Evolutionary conservation across 2,329 filamentous ascomycete genomes (phyloP).

Genomic region (Pseudohalonectria lignicola): DNA sequence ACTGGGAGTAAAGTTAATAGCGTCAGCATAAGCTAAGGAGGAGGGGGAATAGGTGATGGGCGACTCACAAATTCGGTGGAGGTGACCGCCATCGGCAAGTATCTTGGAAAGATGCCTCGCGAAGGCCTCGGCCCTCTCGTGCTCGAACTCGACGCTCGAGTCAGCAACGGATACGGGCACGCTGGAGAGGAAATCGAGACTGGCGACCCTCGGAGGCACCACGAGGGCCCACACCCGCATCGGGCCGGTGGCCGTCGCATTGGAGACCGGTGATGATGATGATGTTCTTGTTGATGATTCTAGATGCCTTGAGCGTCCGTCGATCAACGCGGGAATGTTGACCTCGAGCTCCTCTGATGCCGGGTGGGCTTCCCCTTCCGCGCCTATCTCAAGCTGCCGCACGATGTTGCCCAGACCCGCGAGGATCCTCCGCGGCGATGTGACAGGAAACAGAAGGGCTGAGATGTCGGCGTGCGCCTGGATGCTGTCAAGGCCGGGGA

Average conservation of each 20-base stretch:
- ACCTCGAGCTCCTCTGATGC: conserved; percentile 64
- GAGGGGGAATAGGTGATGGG: no score
- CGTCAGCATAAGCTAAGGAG: no score
- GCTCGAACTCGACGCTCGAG: not conserved
- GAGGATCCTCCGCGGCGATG: conserved; percentile 47
- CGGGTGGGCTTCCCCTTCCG: conserved; percentile 29
- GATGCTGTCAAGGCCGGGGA: conserved; percentile 6
- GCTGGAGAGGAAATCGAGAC: not conserved
- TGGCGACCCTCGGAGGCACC: conserved; percentile 27
- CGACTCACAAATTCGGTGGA: conserved; percentile 34
- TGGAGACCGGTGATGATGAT: no score
- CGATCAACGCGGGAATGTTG: conserved; percentile 48
- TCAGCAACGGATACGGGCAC: not conserved
- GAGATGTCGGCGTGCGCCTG: conserved; percentile 1
- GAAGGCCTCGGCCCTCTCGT: not conserved
- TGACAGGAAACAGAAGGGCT: conserved; percentile 50
- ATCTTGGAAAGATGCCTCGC: conserved; percentile 16
- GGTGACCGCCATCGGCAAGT: conserved; percentile 29
- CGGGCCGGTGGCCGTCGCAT: conserved; percentile 2
- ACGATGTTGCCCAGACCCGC: conserved; percentile 72
- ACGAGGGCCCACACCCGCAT: conserved; percentile 53
- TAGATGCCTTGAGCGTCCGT: conserved; percentile 20
- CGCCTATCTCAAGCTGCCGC: conserved; percentile 42
- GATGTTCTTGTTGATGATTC: no score
- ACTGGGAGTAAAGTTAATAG: conserved; percentile 32